These are phyloP conservation scores for Penicillium sp. DNA, from an alignment of 2,329 filamentous ascomycete species.

Conservation along the genomic window DNA sequence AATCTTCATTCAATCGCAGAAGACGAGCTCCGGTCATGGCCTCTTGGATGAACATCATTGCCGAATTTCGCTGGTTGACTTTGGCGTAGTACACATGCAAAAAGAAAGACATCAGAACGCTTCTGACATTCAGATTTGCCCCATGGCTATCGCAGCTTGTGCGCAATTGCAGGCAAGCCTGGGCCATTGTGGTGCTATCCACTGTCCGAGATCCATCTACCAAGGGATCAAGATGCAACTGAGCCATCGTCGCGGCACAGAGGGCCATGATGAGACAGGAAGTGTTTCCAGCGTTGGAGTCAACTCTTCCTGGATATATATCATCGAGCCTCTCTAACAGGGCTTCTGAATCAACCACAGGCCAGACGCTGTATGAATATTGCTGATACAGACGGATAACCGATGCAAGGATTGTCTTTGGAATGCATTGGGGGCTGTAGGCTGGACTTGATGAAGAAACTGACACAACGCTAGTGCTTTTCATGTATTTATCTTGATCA, in stretches of 20 bases:
- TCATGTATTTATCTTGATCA: background rate
- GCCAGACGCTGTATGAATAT: slow-evolving; percentile 26
- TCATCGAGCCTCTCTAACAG: slow-evolving; percentile 13
- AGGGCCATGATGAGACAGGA: slow-evolving; percentile 21
- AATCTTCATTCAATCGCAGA: slow-evolving; percentile 17
- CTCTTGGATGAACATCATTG: slow-evolving; percentile 27
- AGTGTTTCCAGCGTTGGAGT: slow-evolving; percentile 1
- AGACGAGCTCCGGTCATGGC: slow-evolving; percentile 20
- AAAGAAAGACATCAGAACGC: slow-evolving; percentile 25
- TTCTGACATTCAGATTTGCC: slow-evolving; percentile 16
- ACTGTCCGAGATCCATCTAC: slow-evolving; percentile 3
- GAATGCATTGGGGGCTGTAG: slow-evolving; percentile 1
- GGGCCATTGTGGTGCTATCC: slow-evolving; percentile 18
- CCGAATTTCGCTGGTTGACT: slow-evolving; percentile 22
- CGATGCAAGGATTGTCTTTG: slow-evolving; percentile 8
- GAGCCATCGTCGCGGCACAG: slow-evolving; percentile 28
- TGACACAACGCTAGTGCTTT: background rate
- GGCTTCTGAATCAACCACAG: slow-evolving; percentile 18
- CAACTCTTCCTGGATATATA: slow-evolving; percentile 9
- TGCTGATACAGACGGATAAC: slow-evolving; percentile 20
- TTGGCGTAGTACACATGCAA: slow-evolving; percentile 29
- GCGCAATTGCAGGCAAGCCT: slow-evolving; percentile 20
- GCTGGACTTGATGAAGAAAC: background rate
- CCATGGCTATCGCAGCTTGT: slow-evolving; percentile 8
- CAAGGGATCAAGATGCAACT: slow-evolving; percentile 21